Evolutionary conservation across 495 filamentous ascomycete genomes (phyloP), one percentile per base, ranked within the genome.

Genomic region (Lentithecium fluviatile): DNA sequence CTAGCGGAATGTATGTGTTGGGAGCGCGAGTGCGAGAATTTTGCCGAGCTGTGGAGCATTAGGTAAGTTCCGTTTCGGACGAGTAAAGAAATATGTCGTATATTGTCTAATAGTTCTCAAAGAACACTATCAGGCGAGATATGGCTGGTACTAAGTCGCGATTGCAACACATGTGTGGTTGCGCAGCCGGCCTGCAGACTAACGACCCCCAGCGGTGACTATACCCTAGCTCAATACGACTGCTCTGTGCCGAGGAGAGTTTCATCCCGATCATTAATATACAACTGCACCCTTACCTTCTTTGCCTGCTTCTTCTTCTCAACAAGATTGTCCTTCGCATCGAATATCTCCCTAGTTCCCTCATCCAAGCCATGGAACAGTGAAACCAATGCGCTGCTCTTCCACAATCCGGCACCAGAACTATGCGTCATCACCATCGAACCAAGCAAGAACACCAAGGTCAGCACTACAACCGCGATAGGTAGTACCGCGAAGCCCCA

Each of bases 401-500:
- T 38, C 36, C 36, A 38, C 36, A 38, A 38, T 15, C 8, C 15
- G 15, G 36, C 15, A 7, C 15, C 15, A 38, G 36, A 38, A 38
- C 8, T 38, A 38, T 38, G 15, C 36, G 36, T 38, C 36, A 15
- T 15, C 7, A 38, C 36, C 36, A 38, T 38, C 36, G 36, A 38
- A 38, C 8, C 36, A 38, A 38, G 8, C 36, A 38, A 38, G 36
- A 38, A 38, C 36, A 38, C 15, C 36, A 38, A 38, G 8, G 36
- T 38, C 36, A 38, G 15, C 7, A 42, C 52, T 3, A 68, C 65
- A 19, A 60, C 56, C 2, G 56, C 8, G 19, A 59, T 45, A 13
- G 65, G 65, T 12, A 65, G 48, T 12, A 48, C 36, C 23, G 57
- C 45, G 36, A 62, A 68, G 8, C 56, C 56, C 65, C 65, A 68